Conservation (phyloP, 306 rosid genomes). For the Corylus avellana region DNA sequence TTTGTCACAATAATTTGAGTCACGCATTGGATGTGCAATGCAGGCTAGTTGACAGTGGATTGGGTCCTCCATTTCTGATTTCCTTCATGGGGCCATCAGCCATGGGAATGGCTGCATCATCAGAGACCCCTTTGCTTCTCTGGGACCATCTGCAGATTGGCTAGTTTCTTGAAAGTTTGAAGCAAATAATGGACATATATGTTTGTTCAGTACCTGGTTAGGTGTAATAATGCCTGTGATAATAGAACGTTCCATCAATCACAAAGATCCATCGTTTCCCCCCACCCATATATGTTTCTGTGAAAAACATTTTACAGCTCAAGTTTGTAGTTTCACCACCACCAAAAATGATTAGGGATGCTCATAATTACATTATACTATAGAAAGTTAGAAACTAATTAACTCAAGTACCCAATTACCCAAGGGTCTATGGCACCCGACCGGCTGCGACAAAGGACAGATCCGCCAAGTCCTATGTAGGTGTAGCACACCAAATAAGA, state of each 20-base stretch:
- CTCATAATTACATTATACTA: neutral
- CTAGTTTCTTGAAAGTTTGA: conserved; percentile 40
- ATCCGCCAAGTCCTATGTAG: no score
- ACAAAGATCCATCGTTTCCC: neutral
- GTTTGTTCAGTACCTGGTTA: conserved; percentile 14
- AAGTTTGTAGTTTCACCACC: neutral
- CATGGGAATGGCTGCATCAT: conserved; percentile 24
- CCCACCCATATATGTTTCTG: neutral
- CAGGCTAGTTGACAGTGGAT: conserved; percentile 48
- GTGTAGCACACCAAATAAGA: no score
- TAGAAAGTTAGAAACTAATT: no score
- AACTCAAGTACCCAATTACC: no score
- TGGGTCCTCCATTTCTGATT: conserved; percentile 52
- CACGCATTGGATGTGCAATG: conserved; percentile 74
- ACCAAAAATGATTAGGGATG: neutral
- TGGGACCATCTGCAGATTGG: conserved; percentile 50
- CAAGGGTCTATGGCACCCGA: no score
- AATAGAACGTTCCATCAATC: conserved; percentile 26
- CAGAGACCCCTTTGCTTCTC: conserved; percentile 32
- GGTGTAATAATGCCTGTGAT: conserved; percentile 34
- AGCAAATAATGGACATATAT: conserved; percentile 30
- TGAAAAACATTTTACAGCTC: neutral
- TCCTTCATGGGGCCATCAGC: conserved; percentile 32
- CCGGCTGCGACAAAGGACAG: no score
- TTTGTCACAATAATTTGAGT: conserved; percentile 53